Evolutionary conservation across 768 basidiomycete genomes (phyloP).

Genomic region (Phaeotremella skinneri): DNA sequence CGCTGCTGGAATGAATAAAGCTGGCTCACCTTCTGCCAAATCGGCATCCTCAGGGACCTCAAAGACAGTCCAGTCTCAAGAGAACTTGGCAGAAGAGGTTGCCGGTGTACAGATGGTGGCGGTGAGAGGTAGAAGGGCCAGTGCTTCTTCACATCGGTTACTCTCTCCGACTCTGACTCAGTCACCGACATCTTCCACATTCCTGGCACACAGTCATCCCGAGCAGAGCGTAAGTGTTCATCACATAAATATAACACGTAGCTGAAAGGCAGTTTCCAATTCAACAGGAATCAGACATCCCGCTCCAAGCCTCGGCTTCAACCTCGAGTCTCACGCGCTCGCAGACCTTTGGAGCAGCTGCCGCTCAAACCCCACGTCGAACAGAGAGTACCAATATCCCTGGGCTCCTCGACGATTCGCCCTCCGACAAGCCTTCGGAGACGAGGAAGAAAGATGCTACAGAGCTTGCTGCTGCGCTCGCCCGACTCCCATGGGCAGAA

Average conservation of each 20-base stretch:
- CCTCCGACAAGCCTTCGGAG: not conserved
- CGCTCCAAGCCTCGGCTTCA: not conserved
- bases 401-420: not conserved
- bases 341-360: not conserved
- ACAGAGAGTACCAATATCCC: not conserved
- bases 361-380: not conserved
- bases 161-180: not conserved
- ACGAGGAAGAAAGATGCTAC: not conserved
- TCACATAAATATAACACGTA: not conserved
- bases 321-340: not conserved
- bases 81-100: not conserved
- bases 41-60: not conserved
- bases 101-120: not conserved
- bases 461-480: not conserved
- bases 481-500: slow-evolving; percentile 24
- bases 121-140: not conserved
- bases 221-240: not conserved
- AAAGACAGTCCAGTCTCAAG: not conserved
- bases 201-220: not conserved
- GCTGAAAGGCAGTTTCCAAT: not conserved
- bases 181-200: not conserved
- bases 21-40: not conserved
- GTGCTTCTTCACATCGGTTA: not conserved
- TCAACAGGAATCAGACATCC: not conserved
- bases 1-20: not conserved